phyloP scores from a whole-genome alignment of 345 rosid species.

The Barbarea vulgaris region DNA sequence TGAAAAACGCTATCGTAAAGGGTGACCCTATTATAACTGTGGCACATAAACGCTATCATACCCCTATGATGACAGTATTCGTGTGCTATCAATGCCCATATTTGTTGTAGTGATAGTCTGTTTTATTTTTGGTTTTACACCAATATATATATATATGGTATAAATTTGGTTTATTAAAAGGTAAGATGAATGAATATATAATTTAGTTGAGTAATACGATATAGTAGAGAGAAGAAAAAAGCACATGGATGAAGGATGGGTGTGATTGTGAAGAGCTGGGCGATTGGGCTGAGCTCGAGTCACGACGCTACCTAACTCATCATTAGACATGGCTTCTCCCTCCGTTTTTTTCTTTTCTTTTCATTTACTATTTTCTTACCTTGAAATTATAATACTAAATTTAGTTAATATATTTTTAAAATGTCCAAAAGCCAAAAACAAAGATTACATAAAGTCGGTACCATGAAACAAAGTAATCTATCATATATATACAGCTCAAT shows the following conservation, averaged over 20 bases:
- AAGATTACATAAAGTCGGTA: constrained; percentile 36
- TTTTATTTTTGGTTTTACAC: not conserved
- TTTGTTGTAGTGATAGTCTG: too few species aligned
- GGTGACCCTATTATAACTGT: too few species aligned
- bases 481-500: constrained; percentile 27
- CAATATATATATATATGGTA: not conserved
- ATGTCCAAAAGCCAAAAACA: constrained; percentile 31
- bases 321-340: constrained; percentile 40
- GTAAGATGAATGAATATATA: not conserved
- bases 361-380: not conserved
- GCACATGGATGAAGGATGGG: constrained; percentile 46
- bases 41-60: too few species aligned
- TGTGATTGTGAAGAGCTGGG: constrained; percentile 36
- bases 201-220: not conserved
- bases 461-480: constrained; percentile 31
- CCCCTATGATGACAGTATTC: too few species aligned
- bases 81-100: too few species aligned
- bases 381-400: not conserved
- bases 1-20: too few species aligned
- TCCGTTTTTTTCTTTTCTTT: constrained; percentile 10
- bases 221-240: constrained; percentile 3
- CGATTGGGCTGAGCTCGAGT: constrained; percentile 34
- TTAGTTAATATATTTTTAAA: not conserved
- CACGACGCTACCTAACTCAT: constrained; percentile 44
- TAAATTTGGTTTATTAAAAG: not conserved